Base-by-base conservation (phyloP, 805 yeast genomes). In the Henningerozyma blattae region DNA sequence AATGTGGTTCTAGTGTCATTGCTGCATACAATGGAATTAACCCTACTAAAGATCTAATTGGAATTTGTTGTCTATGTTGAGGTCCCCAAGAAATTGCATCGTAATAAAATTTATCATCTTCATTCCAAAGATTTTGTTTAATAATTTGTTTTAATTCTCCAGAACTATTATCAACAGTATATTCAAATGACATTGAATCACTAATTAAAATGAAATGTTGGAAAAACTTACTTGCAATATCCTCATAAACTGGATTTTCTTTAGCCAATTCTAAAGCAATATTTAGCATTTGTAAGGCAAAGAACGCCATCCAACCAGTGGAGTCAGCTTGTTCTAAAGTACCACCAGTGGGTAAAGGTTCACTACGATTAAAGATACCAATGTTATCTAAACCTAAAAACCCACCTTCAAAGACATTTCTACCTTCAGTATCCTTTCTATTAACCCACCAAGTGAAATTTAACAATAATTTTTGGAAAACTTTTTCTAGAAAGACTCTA, bases 401-500 rank as follows among this genome's bases (percentile, higher is more conserved):
- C 0, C 96, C 96, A 41, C 96, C 96, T 60, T 83, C 94, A 52
- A 87, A 86, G 18, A 87, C 80, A 46, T 86, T 86, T 49, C 80
- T 79, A 42, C 95, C 95, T 41, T 76, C 79, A 3, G 68, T 57
- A 59, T 86, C 95, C 53, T 86, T 86, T 49, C 94, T 68, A 59
- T 87, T 86, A 38, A 87, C 95, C 96, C 96, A 86, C 96, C 96
- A 86, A 16, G 95, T 84, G 59, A 86, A 86, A 58, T 86, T 86
- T 39, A 86, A 64, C 56, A 87, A 61, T 49, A 86, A 68, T 55
- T 86, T 86, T 57, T 87, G 96, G 70, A 86, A 86, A 7, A 84
- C 93, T n/a, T 89, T 64, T 58, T 86, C 96, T 55, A 86, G 67
- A 55, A 87, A 86, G 36, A 75, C 80, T 34, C 79, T 58, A 56